Conservation (phyloP, 2,329 filamentous ascomycete genomes). For the Beauveria asiatica region DNA sequence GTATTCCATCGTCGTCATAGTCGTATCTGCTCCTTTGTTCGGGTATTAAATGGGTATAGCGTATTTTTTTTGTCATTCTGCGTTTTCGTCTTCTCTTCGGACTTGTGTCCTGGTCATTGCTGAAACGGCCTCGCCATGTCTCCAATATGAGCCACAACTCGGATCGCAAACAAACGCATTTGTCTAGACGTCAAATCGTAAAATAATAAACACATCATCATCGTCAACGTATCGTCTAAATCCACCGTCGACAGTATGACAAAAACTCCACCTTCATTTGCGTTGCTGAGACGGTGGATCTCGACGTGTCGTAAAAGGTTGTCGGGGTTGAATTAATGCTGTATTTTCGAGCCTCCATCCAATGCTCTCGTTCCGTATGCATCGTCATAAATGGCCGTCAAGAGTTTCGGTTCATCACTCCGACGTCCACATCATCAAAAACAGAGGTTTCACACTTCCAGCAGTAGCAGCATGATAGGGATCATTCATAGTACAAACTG, state of each 20-base stretch:
- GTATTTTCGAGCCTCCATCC: slow-evolving; percentile 30
- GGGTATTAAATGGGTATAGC: slow-evolving; percentile 34
- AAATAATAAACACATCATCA: slow-evolving; percentile 32
- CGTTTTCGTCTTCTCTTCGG: slow-evolving; percentile 7
- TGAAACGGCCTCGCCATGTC: neutral
- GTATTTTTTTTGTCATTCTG: slow-evolving; percentile 10
- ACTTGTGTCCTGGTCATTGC: slow-evolving; percentile 7
- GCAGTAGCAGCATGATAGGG: neutral
- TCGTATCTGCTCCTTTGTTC: slow-evolving; percentile 28
- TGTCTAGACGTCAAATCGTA: slow-evolving; percentile 40
- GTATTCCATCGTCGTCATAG: slow-evolving; percentile 22
- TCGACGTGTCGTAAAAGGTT: slow-evolving; percentile 28
- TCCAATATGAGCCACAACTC: neutral
- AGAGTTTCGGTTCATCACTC: slow-evolving; percentile 2
- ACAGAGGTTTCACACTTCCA: neutral
- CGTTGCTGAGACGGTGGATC: slow-evolving; percentile 18
- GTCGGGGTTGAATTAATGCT: slow-evolving; percentile 31
- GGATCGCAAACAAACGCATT: slow-evolving; percentile 3
- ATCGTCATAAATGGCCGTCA: slow-evolving; percentile 28
- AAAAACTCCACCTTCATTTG: neutral
- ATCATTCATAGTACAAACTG: slow-evolving; percentile 8
- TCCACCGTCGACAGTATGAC: slow-evolving; percentile 6
- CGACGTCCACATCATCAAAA: slow-evolving; percentile 4
- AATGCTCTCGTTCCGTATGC: slow-evolving; percentile 29
- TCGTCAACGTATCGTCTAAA: slow-evolving; percentile 33